phyloP scores from a whole-genome alignment of 352 stramenopile species.

The Pilasporangium apinafurcum region DNA sequence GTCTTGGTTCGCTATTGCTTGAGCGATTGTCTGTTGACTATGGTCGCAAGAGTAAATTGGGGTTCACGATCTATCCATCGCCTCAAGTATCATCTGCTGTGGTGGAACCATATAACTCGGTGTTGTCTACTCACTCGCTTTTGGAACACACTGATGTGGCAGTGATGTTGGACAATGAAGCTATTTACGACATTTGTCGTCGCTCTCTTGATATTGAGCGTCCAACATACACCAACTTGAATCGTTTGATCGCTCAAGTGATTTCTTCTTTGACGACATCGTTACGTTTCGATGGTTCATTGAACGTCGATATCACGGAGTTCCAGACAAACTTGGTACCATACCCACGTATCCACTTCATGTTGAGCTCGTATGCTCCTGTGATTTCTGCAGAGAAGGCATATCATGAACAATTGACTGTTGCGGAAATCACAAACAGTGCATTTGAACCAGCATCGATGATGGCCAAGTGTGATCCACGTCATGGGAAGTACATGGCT shows the following conservation, averaged over 20 bases:
- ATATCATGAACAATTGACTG: constrained; percentile 94
- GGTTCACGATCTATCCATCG: constrained; percentile 96
- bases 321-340: constrained; percentile 98
- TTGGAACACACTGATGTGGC: no score
- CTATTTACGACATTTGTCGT: no score
- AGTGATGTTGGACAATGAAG: no score
- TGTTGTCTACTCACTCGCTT: constrained; percentile 94
- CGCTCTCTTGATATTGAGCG: constrained; percentile 94
- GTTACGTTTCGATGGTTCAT: constrained; percentile 94
- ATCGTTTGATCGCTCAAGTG: constrained; percentile 95
- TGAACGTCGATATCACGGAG: constrained; percentile 97
- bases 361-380: constrained; percentile 95
- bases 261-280: constrained; percentile 95
- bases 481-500: constrained; percentile 97
- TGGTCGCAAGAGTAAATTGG: constrained; percentile 94
- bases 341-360: no score
- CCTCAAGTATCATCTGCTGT: constrained; percentile 96
- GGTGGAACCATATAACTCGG: constrained; percentile 98
- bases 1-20: constrained; percentile 95
- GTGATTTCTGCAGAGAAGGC: no score
- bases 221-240: constrained; percentile 97
- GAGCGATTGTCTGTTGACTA: constrained; percentile 97
- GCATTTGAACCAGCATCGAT: no score
- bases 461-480: constrained; percentile 95
- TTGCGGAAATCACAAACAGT: constrained; percentile 97